Percentiles rank a stretch among this genome's conserved stretches.
Conservation (phyloP, 768 basidiomycete species). For the Kondoa subrosea region DNA sequence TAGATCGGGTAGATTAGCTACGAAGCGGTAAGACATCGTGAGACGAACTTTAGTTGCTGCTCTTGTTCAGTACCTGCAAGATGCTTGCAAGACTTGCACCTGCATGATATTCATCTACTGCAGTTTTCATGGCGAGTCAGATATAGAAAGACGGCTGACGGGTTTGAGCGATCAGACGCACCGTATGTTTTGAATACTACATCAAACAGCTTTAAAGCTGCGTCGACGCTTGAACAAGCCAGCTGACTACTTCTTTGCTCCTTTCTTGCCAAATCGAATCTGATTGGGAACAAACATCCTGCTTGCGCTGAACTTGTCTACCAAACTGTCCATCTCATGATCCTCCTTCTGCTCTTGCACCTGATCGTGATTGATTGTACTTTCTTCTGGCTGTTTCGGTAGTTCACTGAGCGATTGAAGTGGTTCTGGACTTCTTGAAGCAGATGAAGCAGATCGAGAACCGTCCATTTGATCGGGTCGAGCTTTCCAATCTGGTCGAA, state of each 20-base stretch:
- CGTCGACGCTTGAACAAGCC: neutral
- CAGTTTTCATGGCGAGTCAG: neutral
- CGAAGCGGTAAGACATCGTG: too few species aligned
- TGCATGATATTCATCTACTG: neutral
- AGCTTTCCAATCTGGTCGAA: constrained; percentile 6
- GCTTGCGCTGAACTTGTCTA: neutral
- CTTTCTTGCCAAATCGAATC: constrained; percentile 1
- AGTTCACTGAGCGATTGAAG: neutral
- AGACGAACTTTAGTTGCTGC: too few species aligned
- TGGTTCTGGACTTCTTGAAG: neutral
- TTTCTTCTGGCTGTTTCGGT: neutral
- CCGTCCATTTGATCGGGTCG: neutral
- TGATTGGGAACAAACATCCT: neutral
- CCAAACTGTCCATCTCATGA: neutral
- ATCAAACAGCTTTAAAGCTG: neutral
- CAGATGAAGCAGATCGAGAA: neutral
- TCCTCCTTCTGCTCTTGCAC: neutral
- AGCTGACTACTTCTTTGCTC: neutral
- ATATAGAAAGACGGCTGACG: neutral
- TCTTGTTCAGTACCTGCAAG: too few species aligned
- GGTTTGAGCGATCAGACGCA: neutral
- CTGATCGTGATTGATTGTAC: too few species aligned
- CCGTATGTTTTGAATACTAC: neutral
- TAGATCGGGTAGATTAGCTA: too few species aligned
- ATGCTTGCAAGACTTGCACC: neutral